Evolutionary conservation across 1,139 yeast genomes (phyloP), one percentile per base, ranked within the genome.

Genomic region (Suhomyces guaymorum): DNA sequence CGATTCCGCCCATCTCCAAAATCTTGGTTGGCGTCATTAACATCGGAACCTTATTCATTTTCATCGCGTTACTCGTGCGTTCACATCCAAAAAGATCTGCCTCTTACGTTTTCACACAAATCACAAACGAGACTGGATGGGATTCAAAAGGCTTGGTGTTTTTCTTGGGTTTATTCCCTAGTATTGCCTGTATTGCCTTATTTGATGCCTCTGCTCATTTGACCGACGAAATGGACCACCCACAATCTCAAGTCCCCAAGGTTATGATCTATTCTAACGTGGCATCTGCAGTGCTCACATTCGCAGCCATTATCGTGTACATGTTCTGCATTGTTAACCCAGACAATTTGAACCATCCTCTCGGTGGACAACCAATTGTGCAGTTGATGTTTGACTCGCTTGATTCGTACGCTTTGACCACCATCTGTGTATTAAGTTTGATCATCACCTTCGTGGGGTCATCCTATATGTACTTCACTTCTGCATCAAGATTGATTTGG

Each of bases 201-300:
- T 58, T 49, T 31, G 64, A 59, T 39, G 60, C 62, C 7, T 60
- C 63, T 11, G 53, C 58, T 24, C 63, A 59, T 43, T 54, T 57
- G 58, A 59, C 63, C 3, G 61, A 58, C 35, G 63, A 59, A 38
- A 51, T 58, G 25, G 55, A 51, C 9, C 34, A 47, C 7, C 63
- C 64, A 2, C 59, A 55, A 38, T 48, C 43, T 32, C 52, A 57
- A 21, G 49, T 59, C 9, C 64, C 64, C 1, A 48, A 52, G 32
- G 63, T 46, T 3, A 54, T 59, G 60, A 46, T 55, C 13, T 54
- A 38, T 12, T 38, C 60, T 18, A 56, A 57, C 26, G 33, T 50
- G 2, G 40, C 51, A 3, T 53, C 60, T 3, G 61, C 54, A 2
- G 20, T 53, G 5, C 41, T 51, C 19, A 61, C 56, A 5, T 52